Evolutionary conservation across 2,329 filamentous ascomycete species (phyloP).

Genomic region (Colletotrichum zoysiae): DNA sequence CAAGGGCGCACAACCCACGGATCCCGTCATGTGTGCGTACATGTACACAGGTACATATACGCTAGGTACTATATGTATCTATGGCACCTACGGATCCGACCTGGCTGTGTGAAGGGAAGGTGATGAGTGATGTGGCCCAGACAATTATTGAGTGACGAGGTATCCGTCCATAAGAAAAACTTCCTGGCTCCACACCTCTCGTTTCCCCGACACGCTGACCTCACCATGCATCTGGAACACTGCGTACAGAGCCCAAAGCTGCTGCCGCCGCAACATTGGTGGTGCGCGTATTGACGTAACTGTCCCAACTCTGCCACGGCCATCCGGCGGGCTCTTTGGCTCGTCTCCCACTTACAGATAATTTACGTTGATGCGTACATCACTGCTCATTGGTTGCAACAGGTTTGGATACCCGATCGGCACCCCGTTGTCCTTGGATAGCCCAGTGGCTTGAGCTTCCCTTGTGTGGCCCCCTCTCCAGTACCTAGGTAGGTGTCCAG

Average conservation of each 20-base stretch:
- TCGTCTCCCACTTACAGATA: neutral
- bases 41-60: too few species aligned
- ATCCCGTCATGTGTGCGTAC: conserved; percentile 18
- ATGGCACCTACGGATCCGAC: neutral
- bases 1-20: neutral
- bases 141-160: neutral
- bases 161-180: neutral
- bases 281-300: conserved; percentile 34
- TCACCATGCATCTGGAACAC: conserved; percentile 8
- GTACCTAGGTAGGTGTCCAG: neutral
- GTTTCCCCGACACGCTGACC: conserved; percentile 20
- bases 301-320: conserved; percentile 4
- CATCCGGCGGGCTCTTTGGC: conserved; percentile 16
- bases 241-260: conserved; percentile 6
- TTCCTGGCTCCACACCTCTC: neutral
- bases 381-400: neutral
- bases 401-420: neutral
- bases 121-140: neutral
- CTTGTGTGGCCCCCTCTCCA: neutral
- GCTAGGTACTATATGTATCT: too few species aligned
- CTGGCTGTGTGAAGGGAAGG: neutral
- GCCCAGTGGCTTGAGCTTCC: neutral
- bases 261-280: conserved; percentile 4
- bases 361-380: neutral
- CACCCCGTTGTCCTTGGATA: neutral